phyloP scores from a whole-genome alignment of 1,139 yeast species.

The Candida labiduridarum region DNA sequence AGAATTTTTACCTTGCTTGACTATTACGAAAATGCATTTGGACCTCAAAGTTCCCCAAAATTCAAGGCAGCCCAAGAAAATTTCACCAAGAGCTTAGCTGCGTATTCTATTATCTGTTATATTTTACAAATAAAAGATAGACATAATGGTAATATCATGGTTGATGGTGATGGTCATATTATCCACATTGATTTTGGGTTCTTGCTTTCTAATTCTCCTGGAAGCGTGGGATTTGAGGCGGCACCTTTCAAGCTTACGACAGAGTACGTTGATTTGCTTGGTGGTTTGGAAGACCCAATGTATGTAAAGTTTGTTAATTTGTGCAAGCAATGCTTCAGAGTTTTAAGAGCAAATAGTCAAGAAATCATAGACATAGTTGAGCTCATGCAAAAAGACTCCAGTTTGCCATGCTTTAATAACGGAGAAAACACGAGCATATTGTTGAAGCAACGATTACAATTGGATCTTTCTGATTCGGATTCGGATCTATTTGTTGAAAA shows the following conservation, averaged over 20 bases:
- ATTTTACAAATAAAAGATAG: conserved; percentile 90
- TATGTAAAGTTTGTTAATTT: conserved; percentile 61
- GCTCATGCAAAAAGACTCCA: conserved; percentile 89
- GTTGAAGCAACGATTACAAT: conserved; percentile 76
- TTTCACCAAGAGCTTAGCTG: conserved; percentile 83
- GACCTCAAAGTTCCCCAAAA: conserved; percentile 52
- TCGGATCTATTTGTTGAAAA: conserved; percentile 77
- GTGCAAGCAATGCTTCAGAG: conserved; percentile 72
- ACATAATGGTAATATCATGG: conserved; percentile 94
- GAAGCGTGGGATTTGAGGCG: conserved; percentile 94
- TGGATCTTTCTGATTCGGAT: conserved; percentile 72
- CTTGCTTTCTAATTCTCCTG: conserved; percentile 89
- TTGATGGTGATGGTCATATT: conserved; percentile 92
- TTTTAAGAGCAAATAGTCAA: conserved; percentile 70
- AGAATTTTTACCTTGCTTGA: conserved; percentile 72
- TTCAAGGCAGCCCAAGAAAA: conserved; percentile 77
- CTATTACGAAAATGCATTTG: conserved; percentile 76
- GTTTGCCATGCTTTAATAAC: conserved; percentile 85
- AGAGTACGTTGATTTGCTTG: conserved; percentile 86
- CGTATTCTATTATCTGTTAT: conserved; percentile 87
- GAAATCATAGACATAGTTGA: conserved; percentile 81
- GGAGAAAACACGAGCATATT: conserved; percentile 83
- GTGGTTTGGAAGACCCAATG: conserved; percentile 70
- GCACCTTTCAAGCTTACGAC: conserved; percentile 92
- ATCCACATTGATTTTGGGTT: conserved; percentile 97